Evolutionary conservation across 768 basidiomycete genomes (phyloP).

Genomic region (Russula sp.): DNA sequence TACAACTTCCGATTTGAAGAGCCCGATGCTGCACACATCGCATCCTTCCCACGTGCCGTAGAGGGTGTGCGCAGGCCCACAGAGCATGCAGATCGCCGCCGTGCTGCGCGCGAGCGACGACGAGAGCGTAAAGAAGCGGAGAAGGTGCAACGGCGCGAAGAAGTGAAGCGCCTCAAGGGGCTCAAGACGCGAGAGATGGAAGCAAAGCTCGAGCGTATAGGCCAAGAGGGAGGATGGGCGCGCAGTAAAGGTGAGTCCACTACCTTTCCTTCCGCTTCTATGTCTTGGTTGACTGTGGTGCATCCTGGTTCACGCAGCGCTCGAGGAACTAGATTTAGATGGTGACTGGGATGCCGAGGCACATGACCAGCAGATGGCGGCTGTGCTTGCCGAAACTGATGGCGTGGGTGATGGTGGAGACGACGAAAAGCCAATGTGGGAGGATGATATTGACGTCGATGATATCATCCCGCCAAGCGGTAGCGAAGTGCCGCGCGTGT

Average conservation of each 20-base stretch:
- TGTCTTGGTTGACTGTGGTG: neutral
- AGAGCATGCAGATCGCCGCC: conserved; percentile 53
- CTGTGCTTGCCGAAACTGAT: conserved; percentile 54
- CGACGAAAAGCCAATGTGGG: conserved; percentile 79
- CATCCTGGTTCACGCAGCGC: conserved; percentile 33
- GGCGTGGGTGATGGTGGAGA: conserved; percentile 29
- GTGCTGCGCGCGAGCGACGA: conserved; percentile 73
- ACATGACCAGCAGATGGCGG: conserved; percentile 78
- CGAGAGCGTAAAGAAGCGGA: conserved; percentile 78
- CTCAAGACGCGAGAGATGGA: conserved; percentile 82
- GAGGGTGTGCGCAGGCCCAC: conserved; percentile 56
- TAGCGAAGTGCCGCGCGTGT: conserved; percentile 19
- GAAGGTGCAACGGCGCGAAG: conserved; percentile 63
- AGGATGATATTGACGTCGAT: conserved; percentile 80
- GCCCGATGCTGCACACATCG: conserved; percentile 60
- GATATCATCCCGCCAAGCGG: conserved; percentile 43
- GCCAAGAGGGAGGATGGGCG: conserved; percentile 55
- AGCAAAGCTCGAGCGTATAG: conserved; percentile 65
- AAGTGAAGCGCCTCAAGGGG: conserved; percentile 70
- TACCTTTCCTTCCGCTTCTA: neutral
- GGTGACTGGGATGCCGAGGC: conserved; percentile 87
- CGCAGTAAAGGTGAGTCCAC: conserved; percentile 25
- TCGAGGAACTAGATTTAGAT: conserved; percentile 74
- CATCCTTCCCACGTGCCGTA: conserved; percentile 70
- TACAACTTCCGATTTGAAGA: conserved; percentile 99